These are phyloP conservation scores for Geranomyces variabilis DNA, from an alignment of 192 early-diverging fungal genomes.

Conservation along the genomic window DNA sequence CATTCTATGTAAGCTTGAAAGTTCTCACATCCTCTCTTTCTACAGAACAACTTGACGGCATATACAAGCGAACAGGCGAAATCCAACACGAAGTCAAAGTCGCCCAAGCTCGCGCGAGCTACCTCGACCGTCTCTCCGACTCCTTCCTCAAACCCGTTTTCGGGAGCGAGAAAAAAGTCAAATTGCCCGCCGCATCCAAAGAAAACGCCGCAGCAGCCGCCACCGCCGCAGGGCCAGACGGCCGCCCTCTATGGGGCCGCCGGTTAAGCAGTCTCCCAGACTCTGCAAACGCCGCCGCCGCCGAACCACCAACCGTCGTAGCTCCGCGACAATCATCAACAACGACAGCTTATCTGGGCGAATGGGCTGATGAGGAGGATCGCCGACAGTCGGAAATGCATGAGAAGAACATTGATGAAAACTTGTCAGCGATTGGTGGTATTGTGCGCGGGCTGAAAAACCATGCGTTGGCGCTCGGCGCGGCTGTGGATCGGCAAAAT, in stretches of 20 bases:
- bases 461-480: slow-evolving; percentile 8
- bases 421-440: slow-evolving; percentile 11
- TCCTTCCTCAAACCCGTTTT: slow-evolving; percentile 25
- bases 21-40: no score
- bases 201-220: background rate
- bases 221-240: background rate
- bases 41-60: slow-evolving; percentile 26
- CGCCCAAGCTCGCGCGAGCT: slow-evolving; percentile 17
- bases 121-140: slow-evolving; percentile 25
- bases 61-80: slow-evolving; percentile 6
- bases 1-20: slow-evolving; percentile 2
- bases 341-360: slow-evolving; percentile 11
- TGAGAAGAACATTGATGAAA: slow-evolving; percentile 19
- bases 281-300: no score
- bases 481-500: slow-evolving; percentile 15
- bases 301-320: background rate
- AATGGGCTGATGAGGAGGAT: slow-evolving; percentile 18
- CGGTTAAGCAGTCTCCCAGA: slow-evolving; percentile 29
- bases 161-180: slow-evolving; percentile 23
- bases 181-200: background rate
- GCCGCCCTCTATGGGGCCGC: slow-evolving; percentile 26
- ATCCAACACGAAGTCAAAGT: slow-evolving; percentile 4
- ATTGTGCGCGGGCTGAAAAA: slow-evolving; percentile 13
- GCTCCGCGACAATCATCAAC: background rate
- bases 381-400: slow-evolving; percentile 12